These are phyloP conservation scores for Tirmania nivea DNA, from an alignment of 495 filamentous ascomycete species.

Conservation along the genomic window DNA sequence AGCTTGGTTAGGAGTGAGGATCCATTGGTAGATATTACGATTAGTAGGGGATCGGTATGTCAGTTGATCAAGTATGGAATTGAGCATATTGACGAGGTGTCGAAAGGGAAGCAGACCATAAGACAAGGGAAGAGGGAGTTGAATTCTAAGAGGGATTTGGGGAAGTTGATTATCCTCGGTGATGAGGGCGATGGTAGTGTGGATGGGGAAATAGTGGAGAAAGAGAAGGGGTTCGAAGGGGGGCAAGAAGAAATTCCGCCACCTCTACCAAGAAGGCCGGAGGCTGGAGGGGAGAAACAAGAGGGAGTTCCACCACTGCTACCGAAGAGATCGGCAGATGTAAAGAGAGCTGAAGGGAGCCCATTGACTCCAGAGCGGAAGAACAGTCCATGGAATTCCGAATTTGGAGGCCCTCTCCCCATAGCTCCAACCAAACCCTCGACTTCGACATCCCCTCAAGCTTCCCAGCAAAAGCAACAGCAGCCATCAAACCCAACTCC, in stretches of 20 bases:
- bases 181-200: neutral
- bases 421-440: too few species aligned
- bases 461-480: too few species aligned
- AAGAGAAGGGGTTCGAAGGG: neutral
- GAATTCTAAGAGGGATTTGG: neutral
- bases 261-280: too few species aligned
- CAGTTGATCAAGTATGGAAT: slow-evolving; percentile 25
- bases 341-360: too few species aligned
- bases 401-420: too few species aligned
- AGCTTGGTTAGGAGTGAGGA: slow-evolving; percentile 21
- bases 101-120: neutral
- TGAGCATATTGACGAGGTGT: slow-evolving; percentile 15
- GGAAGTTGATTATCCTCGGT: neutral
- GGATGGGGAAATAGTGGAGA: neutral
- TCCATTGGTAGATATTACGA: slow-evolving; percentile 28
- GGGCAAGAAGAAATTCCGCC: neutral
- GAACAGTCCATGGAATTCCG: too few species aligned
- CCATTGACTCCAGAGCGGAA: too few species aligned
- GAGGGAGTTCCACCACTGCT: neutral
- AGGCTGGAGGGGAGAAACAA: neutral
- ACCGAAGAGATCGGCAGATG: too few species aligned
- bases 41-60: slow-evolving; percentile 22
- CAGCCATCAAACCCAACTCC: neutral
- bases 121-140: neutral
- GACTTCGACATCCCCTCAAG: too few species aligned